A percentile compares a stretch with the other conserved stretches of the same genome.
Conservation (phyloP, 148 eudicot genomes). For the Camellia japonica region DNA sequence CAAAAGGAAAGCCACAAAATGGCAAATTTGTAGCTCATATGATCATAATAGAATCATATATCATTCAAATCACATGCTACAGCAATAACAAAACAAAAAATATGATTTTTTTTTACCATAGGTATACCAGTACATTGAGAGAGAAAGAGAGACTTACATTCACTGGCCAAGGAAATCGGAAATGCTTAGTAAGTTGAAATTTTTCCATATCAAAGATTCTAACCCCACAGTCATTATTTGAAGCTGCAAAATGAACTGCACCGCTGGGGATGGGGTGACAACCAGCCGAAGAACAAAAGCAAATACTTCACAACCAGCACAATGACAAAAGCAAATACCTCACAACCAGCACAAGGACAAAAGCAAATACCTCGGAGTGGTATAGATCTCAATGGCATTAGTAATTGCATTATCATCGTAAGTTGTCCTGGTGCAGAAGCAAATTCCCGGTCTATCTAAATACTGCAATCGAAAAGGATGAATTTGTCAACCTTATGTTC, state of each 20-base stretch:
- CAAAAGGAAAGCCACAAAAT: background rate
- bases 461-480: conserved; percentile 39
- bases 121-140: background rate
- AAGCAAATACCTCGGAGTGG: conserved; percentile 45
- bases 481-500: background rate
- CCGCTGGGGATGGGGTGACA: conserved; percentile 45
- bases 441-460: conserved; percentile 67
- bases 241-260: conserved; percentile 72
- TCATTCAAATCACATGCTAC: background rate
- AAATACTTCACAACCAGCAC: conserved; percentile 37
- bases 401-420: conserved; percentile 83
- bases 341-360: conserved; percentile 5
- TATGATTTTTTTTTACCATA: background rate
- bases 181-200: conserved; percentile 61
- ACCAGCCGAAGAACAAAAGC: conserved; percentile 7
- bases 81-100: background rate
- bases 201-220: conserved; percentile 83
- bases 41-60: background rate
- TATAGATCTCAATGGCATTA: conserved; percentile 74
- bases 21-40: background rate
- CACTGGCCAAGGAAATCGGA: conserved; percentile 78
- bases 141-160: conserved; percentile 43
- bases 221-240: conserved; percentile 83
- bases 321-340: conserved; percentile 21
- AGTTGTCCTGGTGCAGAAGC: conserved; percentile 69